phyloP scores from a whole-genome alignment of 805 yeast species.

The Candida nonsorbophila region DNA sequence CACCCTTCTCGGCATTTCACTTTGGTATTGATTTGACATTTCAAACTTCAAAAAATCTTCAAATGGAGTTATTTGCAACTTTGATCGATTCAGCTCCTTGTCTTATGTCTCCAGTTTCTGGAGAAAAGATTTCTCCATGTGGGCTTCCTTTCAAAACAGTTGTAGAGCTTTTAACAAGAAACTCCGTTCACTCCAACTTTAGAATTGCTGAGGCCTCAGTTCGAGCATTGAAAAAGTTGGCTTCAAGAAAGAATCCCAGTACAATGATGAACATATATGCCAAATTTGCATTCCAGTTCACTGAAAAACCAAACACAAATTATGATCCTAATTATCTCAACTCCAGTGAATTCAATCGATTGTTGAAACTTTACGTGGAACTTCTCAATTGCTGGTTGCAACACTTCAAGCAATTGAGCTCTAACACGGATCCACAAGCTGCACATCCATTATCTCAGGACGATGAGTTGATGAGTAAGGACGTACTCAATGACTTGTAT shows the following conservation, averaged over 20 bases:
- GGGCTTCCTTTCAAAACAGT: slow-evolving; percentile 55
- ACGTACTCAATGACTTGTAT: slow-evolving; percentile 35
- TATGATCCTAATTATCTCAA: slow-evolving; percentile 55
- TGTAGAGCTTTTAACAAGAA: slow-evolving; percentile 73
- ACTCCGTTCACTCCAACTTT: slow-evolving; percentile 62
- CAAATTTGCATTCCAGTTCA: slow-evolving; percentile 72
- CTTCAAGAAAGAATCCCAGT: slow-evolving; percentile 64
- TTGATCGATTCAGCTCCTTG: slow-evolving; percentile 73
- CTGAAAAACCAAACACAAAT: slow-evolving; percentile 58
- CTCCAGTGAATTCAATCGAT: slow-evolving; percentile 53
- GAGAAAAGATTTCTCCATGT: slow-evolving; percentile 28
- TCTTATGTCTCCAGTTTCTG: slow-evolving; percentile 30
- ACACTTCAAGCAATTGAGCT: slow-evolving; percentile 42
- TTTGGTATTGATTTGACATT: slow-evolving; percentile 33
- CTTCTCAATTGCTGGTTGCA: slow-evolving; percentile 78
- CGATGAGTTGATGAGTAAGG: slow-evolving; percentile 31
- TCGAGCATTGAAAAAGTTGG: slow-evolving; percentile 58
- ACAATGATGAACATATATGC: slow-evolving; percentile 70
- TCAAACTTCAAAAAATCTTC: slow-evolving; percentile 29
- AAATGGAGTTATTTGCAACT: slow-evolving; percentile 61
- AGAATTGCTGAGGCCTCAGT: slow-evolving; percentile 62
- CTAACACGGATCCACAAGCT: slow-evolving; percentile 13
- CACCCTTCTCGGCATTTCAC: slow-evolving; percentile 37
- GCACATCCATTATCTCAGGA: slow-evolving; percentile 24
- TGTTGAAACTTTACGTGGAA: slow-evolving; percentile 71